A percentile compares a stretch with the other conserved stretches of the same genome.
These are phyloP conservation scores for Polytrichum formosum DNA, from an alignment of 225 moss, liverwort and hornwort species.

Conservation along the genomic window DNA sequence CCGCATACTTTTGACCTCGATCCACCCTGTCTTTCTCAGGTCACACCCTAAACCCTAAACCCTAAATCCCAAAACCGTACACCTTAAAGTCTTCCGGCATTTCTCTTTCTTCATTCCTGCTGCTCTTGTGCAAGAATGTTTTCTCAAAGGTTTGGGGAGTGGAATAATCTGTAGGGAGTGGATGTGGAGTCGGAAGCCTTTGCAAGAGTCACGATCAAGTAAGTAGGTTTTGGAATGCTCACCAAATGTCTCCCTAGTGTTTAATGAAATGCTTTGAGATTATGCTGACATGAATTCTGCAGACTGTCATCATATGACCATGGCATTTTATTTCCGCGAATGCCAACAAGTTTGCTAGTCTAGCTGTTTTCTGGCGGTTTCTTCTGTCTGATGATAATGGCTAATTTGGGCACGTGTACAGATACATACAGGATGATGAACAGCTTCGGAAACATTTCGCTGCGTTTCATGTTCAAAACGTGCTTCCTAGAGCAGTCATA, in stretches of 20 bases:
- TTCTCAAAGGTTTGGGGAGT: no score
- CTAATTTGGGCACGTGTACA: constrained; percentile 10
- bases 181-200: constrained; percentile 61
- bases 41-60: constrained; percentile 14
- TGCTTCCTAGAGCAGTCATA: constrained; percentile 76
- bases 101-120: neutral
- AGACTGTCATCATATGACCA: no score
- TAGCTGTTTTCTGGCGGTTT: no score
- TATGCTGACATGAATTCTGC: no score
- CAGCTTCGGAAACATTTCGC: constrained; percentile 87
- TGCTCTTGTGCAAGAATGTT: neutral
- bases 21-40: constrained; percentile 60
- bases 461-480: constrained; percentile 77
- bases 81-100: neutral
- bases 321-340: no score
- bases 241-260: no score
- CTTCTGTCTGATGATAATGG: no score
- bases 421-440: constrained; percentile 71
- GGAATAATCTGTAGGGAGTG: constrained; percentile 53
- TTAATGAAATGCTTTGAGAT: no score
- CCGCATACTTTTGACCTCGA: constrained; percentile 67
- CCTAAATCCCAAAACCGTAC: constrained; percentile 2
- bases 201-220: constrained; percentile 87
- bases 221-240: constrained; percentile 13
- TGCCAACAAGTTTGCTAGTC: no score